Base-by-base conservation (phyloP, 1,284 basidiomycete genomes). In the Fomitopsis palustris region DNA sequence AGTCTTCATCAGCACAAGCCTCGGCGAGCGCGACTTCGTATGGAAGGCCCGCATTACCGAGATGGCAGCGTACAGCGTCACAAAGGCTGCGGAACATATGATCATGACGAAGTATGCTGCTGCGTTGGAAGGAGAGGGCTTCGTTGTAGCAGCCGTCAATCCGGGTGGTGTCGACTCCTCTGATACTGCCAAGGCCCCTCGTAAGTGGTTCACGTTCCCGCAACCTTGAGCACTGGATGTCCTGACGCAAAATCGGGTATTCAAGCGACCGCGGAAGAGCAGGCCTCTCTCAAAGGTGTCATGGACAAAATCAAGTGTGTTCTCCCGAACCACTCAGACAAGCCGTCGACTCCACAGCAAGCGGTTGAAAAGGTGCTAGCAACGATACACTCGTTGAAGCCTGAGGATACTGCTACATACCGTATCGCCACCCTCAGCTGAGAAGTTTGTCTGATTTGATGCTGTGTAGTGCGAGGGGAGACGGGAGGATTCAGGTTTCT, bases 1-100 rank as follows among this genome's bases (percentile, higher is more conserved):
- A 33, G 63, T 77, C 57, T 69, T 70, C 8, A 57, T 79, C 57
- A 67, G 63, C 61, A 70, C 65, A 16, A 72, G 66, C 2, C 55
- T 70, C 7, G 77, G 64, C 14, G 73, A 75, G 56, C 43, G 65
- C 9, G 69, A 73, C 9, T 60, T 72, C 33, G 69, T 65, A 12
- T 49, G 69, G 21, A 49, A 51, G 4, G 37, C 54, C 23, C 65
- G 62, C n/a, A 37, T 62, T 4, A 21, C 58, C 1, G 55, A 27
- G 47, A 37, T 56, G 14, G 58, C 64, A 2, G 66, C 76, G 7
- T 78, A 78, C 66, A 56, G 65, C n/a, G 68, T 74, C 16, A 70
- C 72, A 33, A 78, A 78, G 63, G 71, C 73, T 1, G 77, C 73
- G 2, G 42, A 74, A n/a, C 74, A 77, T 58, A 72, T 79, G 69